Evolutionary conservation across 1,139 yeast genomes (phyloP), one percentile per base, ranked within the genome.

Genomic region (Pichia sp.): DNA sequence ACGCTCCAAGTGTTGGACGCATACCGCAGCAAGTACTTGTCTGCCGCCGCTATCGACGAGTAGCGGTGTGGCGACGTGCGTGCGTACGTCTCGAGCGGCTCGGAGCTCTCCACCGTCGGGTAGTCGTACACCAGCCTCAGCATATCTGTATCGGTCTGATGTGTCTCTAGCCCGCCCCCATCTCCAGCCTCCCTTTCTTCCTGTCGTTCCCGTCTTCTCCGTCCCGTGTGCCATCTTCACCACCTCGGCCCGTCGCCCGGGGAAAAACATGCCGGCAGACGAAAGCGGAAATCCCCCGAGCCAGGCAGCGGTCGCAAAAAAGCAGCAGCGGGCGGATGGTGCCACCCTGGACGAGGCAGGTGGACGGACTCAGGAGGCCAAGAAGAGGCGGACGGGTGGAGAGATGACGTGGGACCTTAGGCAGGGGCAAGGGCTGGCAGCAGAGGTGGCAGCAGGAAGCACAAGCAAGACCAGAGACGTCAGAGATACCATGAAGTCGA

Each of bases 401-500:
- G 5, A 36, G n/a, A 36, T 8, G 16, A 36, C 41, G 40, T 13
- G 40, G 15, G 15, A 5, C 40, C 15, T 23, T 23, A 23, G 40
- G 40, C 26, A 23, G 26, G 26, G 26, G 26, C 26, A 23, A 23
- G 26, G 26, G 26, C 26, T 23, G 26, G 26, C 26, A 23, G 26
- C 26, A 23, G 26, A 4, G 26, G 26, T 23, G 4, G 26, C 26
- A 23, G 29, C 29, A 26, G 29, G 29, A 26, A 26, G 29, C 29
- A 5, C 29, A 26, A 26, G 29, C 29, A 26, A 26, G 29, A 5
- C 29, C 7, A 26, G 29, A 26, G 29, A 26, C 29, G 29, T 26
- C 29, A 26, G 29, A 26, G 29, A 26, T 26, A 26, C 29, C 29
- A 26, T 90, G 96, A 86, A 93, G 76, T 85, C 96, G 60, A 89